Evolutionary conservation across 495 filamentous ascomycete genomes (phyloP).

Genomic region (Trypethelium eluteriae): DNA sequence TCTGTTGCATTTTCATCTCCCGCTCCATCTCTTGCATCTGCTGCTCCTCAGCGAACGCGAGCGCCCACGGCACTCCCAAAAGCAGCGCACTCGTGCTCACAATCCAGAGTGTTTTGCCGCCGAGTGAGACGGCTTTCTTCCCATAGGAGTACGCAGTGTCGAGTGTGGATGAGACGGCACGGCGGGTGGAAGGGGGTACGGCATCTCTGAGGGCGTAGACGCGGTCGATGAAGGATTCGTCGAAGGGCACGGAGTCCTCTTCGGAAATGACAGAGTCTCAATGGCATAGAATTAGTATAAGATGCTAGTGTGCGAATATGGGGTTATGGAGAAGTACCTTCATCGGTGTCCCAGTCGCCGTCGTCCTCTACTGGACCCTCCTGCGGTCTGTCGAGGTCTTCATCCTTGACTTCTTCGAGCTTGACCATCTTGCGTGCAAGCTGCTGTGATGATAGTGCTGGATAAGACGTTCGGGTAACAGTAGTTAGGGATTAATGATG

Average conservation of each 20-base stretch:
- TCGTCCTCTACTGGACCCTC: constrained; percentile 72
- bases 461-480: not conserved
- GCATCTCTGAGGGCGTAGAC: constrained; percentile 84
- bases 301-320: constrained; percentile 10
- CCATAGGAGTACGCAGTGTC: constrained; percentile 50
- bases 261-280: constrained; percentile 55
- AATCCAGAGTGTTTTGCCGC: constrained; percentile 80
- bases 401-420: constrained; percentile 90
- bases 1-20: constrained; percentile 86
- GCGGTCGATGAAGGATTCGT: constrained; percentile 68
- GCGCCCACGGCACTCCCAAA: constrained; percentile 83
- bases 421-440: constrained; percentile 72
- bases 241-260: constrained; percentile 37
- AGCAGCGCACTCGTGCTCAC: constrained; percentile 79
- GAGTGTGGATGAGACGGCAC: constrained; percentile 54
- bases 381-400: constrained; percentile 74
- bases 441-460: not conserved
- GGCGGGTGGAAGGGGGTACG: constrained; percentile 73
- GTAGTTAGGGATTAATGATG: not conserved
- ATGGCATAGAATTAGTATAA: constrained; percentile 19
- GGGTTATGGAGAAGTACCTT: constrained; percentile 50
- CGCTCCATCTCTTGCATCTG: constrained; percentile 92
- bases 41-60: constrained; percentile 92
- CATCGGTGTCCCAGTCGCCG: constrained; percentile 74
- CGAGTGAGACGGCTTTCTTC: constrained; percentile 54